A percentile compares a stretch with the other conserved stretches of the same genome.
phyloP scores from a whole-genome alignment of 78 protist genomes.

The Carpediemonas membranifera region DNA sequence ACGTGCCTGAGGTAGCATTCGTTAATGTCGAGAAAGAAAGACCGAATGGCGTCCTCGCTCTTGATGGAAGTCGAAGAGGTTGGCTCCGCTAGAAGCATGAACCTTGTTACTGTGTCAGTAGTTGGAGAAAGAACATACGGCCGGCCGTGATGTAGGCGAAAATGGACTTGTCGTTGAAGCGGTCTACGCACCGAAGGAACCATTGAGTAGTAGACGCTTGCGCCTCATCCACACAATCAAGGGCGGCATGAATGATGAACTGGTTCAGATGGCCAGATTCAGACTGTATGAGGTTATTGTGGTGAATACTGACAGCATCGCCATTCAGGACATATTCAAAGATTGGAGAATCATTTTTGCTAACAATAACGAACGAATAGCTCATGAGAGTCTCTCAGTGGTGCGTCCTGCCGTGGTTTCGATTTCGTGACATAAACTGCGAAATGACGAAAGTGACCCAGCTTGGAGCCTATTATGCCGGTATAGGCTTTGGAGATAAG shows the following conservation, averaged over 20 bases:
- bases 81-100: not conserved
- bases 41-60: not conserved
- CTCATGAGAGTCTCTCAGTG: not conserved
- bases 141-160: not conserved
- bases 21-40: not conserved
- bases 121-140: not conserved
- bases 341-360: not conserved
- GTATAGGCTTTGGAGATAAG: too few relatives aligned
- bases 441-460: too few relatives aligned
- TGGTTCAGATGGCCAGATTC: not conserved
- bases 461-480: too few relatives aligned
- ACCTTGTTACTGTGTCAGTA: too few relatives aligned
- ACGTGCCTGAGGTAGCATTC: not conserved
- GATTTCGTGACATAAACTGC: too few relatives aligned
- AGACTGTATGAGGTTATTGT: too few relatives aligned
- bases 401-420: too few relatives aligned
- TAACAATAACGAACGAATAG: conserved; percentile 1
- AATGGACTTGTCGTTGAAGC: not conserved
- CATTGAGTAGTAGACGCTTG: not conserved
- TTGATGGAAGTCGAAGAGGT: not conserved
- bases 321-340: not conserved
- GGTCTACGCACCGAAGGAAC: not conserved
- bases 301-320: too few relatives aligned
- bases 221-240: not conserved
- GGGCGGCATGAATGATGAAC: not conserved